These are phyloP conservation scores for Saturnispora bothae DNA, from an alignment of 805 yeast genomes.

Conservation along the genomic window DNA sequence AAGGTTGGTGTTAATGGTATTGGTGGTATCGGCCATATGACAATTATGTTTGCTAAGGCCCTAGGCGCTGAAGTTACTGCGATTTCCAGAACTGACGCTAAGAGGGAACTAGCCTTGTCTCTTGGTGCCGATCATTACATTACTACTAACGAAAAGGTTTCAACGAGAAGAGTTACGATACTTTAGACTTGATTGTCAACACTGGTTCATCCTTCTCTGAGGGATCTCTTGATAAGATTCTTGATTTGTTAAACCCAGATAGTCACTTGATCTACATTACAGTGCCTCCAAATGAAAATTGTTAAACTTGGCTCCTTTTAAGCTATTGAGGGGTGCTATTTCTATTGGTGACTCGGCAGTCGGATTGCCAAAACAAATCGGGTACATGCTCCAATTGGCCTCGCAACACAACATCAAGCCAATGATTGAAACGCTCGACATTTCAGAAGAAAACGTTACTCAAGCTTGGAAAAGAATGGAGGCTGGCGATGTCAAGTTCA, in stretches of 20 bases:
- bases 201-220: conserved; percentile 36
- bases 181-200: conserved; percentile 37
- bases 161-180: conserved; percentile 24
- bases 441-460: conserved; percentile 32
- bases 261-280: conserved; percentile 24
- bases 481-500: conserved; percentile 40
- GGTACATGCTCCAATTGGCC: conserved; percentile 36
- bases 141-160: conserved; percentile 44
- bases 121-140: conserved; percentile 45
- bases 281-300: conserved; percentile 30
- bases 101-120: conserved; percentile 36
- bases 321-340: conserved; percentile 25
- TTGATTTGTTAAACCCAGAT: conserved; percentile 19
- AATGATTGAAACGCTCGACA: conserved; percentile 41
- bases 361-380: conserved; percentile 37
- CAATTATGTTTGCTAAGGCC: conserved; percentile 42
- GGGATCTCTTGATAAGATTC: conserved; percentile 18
- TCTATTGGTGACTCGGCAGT: conserved; percentile 26
- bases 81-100: conserved; percentile 39
- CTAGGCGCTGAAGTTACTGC: conserved; percentile 51
- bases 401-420: conserved; percentile 36
- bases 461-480: conserved; percentile 36
- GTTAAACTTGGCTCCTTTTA: conserved; percentile 26
- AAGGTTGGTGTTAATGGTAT: conserved; percentile 40
- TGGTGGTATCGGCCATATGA: conserved; percentile 39